Percentiles rank a stretch among this genome's conserved stretches.
Evolutionary conservation across 2,329 filamentous ascomycete species (phyloP).

Genomic region (Nemania serpens): DNA sequence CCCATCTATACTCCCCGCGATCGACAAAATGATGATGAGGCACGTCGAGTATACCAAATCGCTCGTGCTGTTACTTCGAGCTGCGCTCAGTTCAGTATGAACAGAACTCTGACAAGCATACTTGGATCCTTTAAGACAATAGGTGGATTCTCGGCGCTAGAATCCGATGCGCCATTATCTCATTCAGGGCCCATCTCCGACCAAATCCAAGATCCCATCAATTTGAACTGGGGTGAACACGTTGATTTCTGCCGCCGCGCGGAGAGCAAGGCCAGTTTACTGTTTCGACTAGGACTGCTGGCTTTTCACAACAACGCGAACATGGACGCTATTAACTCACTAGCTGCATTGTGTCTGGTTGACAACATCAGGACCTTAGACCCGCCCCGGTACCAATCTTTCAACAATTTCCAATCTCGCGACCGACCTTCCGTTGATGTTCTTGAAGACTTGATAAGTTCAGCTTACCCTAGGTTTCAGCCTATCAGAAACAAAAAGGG

Average conservation of each 20-base stretch:
- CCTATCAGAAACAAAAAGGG: neutral
- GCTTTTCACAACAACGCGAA: conserved; percentile 34
- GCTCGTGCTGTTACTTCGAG: conserved; percentile 24
- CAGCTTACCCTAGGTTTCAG: conserved; percentile 10
- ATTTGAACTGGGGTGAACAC: conserved; percentile 39
- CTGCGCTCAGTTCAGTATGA: conserved; percentile 20
- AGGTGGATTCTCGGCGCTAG: conserved; percentile 36
- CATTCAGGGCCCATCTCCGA: conserved; percentile 29
- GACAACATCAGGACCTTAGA: conserved; percentile 22
- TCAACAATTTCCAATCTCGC: conserved; percentile 29
- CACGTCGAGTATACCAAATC: conserved; percentile 28
- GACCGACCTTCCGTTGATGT: conserved; percentile 20
- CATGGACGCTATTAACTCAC: conserved; percentile 33
- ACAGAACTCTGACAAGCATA: conserved; percentile 7
- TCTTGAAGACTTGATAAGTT: conserved; percentile 24
- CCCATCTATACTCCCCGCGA: conserved; percentile 33
- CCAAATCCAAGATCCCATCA: conserved; percentile 37
- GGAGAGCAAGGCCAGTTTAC: conserved; percentile 16
- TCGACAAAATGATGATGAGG: conserved; percentile 10
- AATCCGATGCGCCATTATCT: neutral
- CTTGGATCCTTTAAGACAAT: conserved; percentile 39
- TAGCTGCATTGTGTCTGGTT: conserved; percentile 26
- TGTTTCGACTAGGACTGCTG: conserved; percentile 39
- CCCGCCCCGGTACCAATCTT: conserved; percentile 26
- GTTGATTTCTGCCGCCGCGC: conserved; percentile 35